Evolutionary conservation across 768 basidiomycete genomes (phyloP).

Genomic region (Lentinula guzmanii): DNA sequence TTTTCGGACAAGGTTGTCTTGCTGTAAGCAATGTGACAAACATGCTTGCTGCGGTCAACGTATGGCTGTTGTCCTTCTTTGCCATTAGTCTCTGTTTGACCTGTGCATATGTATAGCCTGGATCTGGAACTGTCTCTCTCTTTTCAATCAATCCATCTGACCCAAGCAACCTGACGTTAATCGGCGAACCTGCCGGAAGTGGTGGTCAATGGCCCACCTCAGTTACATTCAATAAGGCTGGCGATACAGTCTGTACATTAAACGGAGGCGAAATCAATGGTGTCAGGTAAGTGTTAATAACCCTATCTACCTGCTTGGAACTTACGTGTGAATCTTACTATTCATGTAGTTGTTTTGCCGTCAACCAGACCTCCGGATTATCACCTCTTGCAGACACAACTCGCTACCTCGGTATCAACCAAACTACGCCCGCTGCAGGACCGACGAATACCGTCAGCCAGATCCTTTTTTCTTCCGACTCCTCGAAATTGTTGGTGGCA

Average conservation of each 20-base stretch:
- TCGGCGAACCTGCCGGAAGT: constrained; percentile 26
- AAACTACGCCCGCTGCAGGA: constrained; percentile 44
- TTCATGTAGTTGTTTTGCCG: constrained; percentile 23
- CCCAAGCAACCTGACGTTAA: constrained; percentile 20
- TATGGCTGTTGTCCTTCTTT: neutral
- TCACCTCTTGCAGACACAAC: constrained; percentile 33
- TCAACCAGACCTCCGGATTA: constrained; percentile 24
- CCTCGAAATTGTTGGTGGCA: constrained; percentile 34
- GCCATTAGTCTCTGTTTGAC: neutral
- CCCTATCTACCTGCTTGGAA: neutral
- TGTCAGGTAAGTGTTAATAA: constrained; percentile 20
- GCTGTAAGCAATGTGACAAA: constrained; percentile 11
- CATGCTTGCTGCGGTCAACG: constrained; percentile 15
- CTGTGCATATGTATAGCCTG: constrained; percentile 17
- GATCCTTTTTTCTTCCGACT: constrained; percentile 40
- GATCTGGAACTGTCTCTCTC: constrained; percentile 30
- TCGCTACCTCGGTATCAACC: constrained; percentile 39
- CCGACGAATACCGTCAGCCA: constrained; percentile 39
- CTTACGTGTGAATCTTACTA: neutral
- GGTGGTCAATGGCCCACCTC: constrained; percentile 34
- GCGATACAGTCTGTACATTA: constrained; percentile 24
- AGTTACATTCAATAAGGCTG: constrained; percentile 24
- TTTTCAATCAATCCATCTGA: constrained; percentile 26
- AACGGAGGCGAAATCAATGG: constrained; percentile 29
- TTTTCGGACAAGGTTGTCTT: constrained; percentile 20